Evolutionary conservation across 176 grass and related monocot genomes (phyloP).

Genomic region (bread wheat (Triticum aestivum)): DNA sequence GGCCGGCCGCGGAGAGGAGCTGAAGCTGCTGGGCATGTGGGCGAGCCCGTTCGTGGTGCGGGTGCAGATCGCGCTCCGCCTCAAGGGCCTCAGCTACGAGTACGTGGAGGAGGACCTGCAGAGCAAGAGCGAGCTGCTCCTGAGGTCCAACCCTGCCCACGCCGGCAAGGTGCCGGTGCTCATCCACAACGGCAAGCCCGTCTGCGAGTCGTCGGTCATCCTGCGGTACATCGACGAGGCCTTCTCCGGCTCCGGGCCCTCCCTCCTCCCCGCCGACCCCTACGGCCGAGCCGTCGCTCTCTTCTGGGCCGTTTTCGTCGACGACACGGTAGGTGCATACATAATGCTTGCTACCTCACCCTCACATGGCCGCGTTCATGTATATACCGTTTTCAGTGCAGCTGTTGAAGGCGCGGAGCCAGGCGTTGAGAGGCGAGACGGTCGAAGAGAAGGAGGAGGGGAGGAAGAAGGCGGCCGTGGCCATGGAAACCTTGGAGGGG

Average conservation of each 20-base stretch:
- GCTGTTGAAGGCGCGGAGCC: background rate
- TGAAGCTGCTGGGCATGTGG: constrained; percentile 45
- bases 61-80: constrained; percentile 42
- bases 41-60: constrained; percentile 38
- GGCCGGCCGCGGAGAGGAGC: no score
- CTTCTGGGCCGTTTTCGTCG: no score
- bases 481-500: background rate
- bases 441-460: background rate
- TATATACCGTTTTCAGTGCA: background rate
- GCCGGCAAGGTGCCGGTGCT: no score
- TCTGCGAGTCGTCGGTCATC: no score
- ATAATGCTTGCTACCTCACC: no score
- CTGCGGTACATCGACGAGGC: no score
- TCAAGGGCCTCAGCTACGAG: constrained; percentile 55
- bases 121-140: constrained; percentile 55
- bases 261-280: no score
- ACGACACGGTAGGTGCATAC: no score
- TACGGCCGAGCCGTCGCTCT: no score
- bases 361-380: no score
- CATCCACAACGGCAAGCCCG: no score
- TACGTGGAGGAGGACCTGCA: constrained; percentile 41
- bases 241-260: no score
- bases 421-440: background rate
- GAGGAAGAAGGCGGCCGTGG: background rate
- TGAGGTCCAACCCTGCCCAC: constrained; percentile 54